Percentiles rank a stretch among this genome's conserved stretches.
phyloP scores from a whole-genome alignment of 495 filamentous ascomycete species.

The Tuber indicum region DNA sequence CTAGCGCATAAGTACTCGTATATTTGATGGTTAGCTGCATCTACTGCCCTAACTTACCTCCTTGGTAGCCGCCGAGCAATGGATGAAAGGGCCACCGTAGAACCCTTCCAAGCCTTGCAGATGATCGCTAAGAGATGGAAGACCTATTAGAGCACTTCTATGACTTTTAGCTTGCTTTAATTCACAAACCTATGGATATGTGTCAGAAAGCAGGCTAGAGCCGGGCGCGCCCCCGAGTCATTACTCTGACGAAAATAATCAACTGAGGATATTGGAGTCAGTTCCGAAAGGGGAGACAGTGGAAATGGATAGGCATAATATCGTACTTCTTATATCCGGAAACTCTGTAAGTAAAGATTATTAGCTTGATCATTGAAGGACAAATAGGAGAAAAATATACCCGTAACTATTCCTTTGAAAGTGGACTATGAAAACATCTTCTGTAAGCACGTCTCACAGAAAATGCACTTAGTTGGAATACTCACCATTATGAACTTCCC shows the following conservation, averaged over 20 bases:
- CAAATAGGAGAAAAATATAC: conserved; percentile 17
- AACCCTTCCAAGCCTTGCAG: conserved; percentile 66
- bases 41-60: conserved; percentile 61
- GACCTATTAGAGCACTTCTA: neutral
- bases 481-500: neutral
- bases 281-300: conserved; percentile 9
- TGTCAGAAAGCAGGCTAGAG: conserved; percentile 81
- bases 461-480: neutral
- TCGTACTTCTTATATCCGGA: conserved; percentile 58
- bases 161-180: neutral
- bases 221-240: conserved; percentile 51
- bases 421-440: conserved; percentile 55
- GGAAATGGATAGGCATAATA: neutral
- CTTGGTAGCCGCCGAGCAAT: conserved; percentile 78
- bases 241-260: conserved; percentile 70
- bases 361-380: conserved; percentile 19
- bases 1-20: conserved; percentile 61
- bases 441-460: conserved; percentile 4
- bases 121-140: conserved; percentile 59
- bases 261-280: conserved; percentile 47
- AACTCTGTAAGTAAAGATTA: conserved; percentile 50
- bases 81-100: conserved; percentile 47
- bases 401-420: conserved; percentile 63
- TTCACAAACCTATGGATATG: conserved; percentile 61
- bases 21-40: conserved; percentile 65